Percentiles rank a stretch among this genome's conserved stretches.
Conservation (phyloP, 2,329 filamentous ascomycete genomes). For the Raffaelea arxii region DNA sequence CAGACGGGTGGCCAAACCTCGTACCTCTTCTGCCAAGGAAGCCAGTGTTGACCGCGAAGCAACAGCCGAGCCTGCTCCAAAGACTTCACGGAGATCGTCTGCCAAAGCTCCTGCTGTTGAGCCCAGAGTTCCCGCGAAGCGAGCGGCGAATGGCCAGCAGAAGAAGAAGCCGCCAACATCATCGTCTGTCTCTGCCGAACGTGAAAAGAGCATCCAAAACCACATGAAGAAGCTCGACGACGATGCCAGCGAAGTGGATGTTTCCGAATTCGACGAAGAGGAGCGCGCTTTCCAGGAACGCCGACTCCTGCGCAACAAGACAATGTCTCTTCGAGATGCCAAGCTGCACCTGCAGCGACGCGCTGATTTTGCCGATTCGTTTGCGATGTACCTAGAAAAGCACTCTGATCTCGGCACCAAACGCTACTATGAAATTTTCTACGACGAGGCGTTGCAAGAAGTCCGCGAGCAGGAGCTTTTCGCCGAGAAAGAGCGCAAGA, state of each 20-base stretch:
- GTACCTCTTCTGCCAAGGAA: conserved; percentile 21
- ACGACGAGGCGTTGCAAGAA: conserved; percentile 71
- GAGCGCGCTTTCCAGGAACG: conserved; percentile 41
- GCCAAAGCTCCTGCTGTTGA: conserved; percentile 29
- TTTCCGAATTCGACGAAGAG: conserved; percentile 33
- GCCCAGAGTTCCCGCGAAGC: conserved; percentile 42
- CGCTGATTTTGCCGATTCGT: conserved; percentile 47
- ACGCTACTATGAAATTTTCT: conserved; percentile 67
- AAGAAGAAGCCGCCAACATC: conserved; percentile 32
- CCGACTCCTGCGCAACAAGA: conserved; percentile 56
- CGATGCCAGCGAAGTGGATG: conserved; percentile 32
- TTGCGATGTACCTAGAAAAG: conserved; percentile 51
- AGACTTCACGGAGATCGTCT: conserved; percentile 40
- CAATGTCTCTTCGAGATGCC: conserved; percentile 50
- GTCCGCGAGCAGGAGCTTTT: conserved; percentile 84
- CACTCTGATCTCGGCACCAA: conserved; percentile 65
- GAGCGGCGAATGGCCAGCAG: conserved; percentile 49
- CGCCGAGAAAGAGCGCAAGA: conserved; percentile 97
- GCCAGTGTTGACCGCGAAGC: conserved; percentile 42
- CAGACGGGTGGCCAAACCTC: conserved; percentile 10
- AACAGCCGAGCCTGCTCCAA: conserved; percentile 21
- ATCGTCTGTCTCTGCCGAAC: conserved; percentile 34
- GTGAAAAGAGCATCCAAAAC: conserved; percentile 60
- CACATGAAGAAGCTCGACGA: conserved; percentile 41
- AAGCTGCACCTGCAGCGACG: conserved; percentile 54